Evolutionary conservation across 139 green algal genomes (phyloP), one percentile per base, ranked within the genome.

Genomic region (Pedinophyceae sp.): DNA sequence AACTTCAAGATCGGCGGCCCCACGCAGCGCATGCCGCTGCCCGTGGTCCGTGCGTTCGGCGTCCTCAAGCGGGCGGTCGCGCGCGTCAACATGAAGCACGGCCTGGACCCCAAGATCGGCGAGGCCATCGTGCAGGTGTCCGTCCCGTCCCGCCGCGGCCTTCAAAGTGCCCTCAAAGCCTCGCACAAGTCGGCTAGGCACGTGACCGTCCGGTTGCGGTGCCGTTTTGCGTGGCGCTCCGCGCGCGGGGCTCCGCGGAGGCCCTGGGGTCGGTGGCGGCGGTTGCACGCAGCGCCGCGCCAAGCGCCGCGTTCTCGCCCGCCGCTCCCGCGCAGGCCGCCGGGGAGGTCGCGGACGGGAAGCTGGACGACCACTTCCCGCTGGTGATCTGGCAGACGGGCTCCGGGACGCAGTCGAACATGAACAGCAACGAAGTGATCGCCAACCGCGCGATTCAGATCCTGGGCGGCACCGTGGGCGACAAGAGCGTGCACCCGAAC

Each of bases 1-100:
- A 97, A 98, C 72, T 98, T 98, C 66, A 86, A 94, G 53, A 97
- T 98, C 57, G 89, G 89, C n/a, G 83, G 84, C 0, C 40, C 74
- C 0, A 41, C 65, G 0, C 89, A 97, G 61, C 68, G 77, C 27
- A 97, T 98, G 82, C 90, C 90, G 16, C 78, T 90, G 55, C 80
- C 81, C 0, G 71, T 97, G 2, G 68, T 98, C 19, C 65, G 69
- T 6, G 88, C 89, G 2, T 88, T 98, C 67, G 90, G 85, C 22
- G 62, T 93, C 16, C 71, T 95, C 20, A 98, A 98, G 62, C 10
- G 34, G 7, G 34, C 34, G 54, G 41, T 50, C 15, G 6, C 30
- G 27, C 64, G 80, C 67, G 77, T 86, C 1, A 91, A 94, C 69
- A 84, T 84, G 64, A 50, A 63, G 3, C 52, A 73, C 30, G 83